These are phyloP conservation scores for Jackrogersella minutella DNA, from an alignment of 495 filamentous ascomycete genomes.

Conservation along the genomic window DNA sequence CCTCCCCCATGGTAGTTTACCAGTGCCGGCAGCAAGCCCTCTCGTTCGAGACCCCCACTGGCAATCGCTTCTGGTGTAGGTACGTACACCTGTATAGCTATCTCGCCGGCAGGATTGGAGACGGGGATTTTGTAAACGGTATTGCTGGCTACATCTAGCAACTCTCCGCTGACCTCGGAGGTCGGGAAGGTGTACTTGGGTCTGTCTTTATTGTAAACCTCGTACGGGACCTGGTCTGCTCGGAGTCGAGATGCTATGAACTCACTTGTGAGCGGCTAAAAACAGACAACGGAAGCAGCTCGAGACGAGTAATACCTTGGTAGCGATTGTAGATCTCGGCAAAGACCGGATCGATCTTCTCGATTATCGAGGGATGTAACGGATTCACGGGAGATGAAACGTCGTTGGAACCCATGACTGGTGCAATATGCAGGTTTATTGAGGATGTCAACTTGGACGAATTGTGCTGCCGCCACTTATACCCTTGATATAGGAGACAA, in stretches of 20 bases:
- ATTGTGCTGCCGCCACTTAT: constrained; percentile 3
- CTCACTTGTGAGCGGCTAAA: constrained; percentile 11
- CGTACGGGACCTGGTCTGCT: constrained; percentile 50
- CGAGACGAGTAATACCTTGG: constrained; percentile 42
- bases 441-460: constrained; percentile 1
- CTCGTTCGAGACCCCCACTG: constrained; percentile 36
- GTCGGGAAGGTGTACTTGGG: constrained; percentile 47
- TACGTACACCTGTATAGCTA: constrained; percentile 46
- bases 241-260: constrained; percentile 27
- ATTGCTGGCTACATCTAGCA: constrained; percentile 45
- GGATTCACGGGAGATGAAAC: constrained; percentile 40
- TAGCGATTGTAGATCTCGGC: constrained; percentile 48
- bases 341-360: constrained; percentile 45
- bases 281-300: background rate
- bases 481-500: background rate
- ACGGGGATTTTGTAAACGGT: constrained; percentile 46
- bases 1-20: constrained; percentile 74
- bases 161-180: constrained; percentile 26
- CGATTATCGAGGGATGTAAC: constrained; percentile 44
- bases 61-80: constrained; percentile 44
- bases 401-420: constrained; percentile 40
- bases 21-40: constrained; percentile 56
- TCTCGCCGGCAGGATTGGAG: constrained; percentile 44
- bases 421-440: constrained; percentile 14
- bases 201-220: constrained; percentile 48